A percentile compares a stretch with the other conserved stretches of the same genome.
Conservation (phyloP, 352 stramenopile species). For the Phytopythium oedochilum region DNA sequence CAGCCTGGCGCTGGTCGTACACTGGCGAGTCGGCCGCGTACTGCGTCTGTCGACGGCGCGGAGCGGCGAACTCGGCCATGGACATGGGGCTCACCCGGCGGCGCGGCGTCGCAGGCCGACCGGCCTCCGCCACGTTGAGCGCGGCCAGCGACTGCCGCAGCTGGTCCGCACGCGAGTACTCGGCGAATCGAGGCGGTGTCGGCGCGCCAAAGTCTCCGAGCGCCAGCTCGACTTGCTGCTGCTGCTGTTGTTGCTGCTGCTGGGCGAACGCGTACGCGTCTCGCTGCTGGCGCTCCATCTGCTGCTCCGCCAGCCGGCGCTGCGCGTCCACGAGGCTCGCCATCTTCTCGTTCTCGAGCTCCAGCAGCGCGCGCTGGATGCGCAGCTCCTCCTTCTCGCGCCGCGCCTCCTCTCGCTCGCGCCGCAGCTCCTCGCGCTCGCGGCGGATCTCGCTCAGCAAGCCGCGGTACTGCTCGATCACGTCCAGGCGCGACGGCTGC, state of each 20-base stretch:
- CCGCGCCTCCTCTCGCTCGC: conserved; percentile 61
- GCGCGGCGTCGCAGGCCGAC: conserved; percentile 10
- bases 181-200: conserved; percentile 1
- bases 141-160: conserved; percentile 18
- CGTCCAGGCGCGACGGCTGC: conserved; percentile 13
- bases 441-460: conserved; percentile 63
- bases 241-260: conserved; percentile 9
- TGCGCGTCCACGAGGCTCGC: conserved; percentile 54
- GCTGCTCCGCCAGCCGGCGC: conserved; percentile 48
- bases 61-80: conserved; percentile 54
- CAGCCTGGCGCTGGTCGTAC: conserved; percentile 33
- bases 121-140: conserved; percentile 15
- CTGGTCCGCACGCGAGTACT: conserved; percentile 20
- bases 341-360: conserved; percentile 79
- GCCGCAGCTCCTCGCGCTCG: conserved; percentile 66
- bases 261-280: conserved; percentile 8
- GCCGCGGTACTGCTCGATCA: conserved; percentile 62
- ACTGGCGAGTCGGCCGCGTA: conserved; percentile 31
- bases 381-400: conserved; percentile 73
- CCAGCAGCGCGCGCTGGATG: conserved; percentile 51
- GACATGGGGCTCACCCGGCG: conserved; percentile 46
- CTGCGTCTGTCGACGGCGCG: conserved; percentile 13
- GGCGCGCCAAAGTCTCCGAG: neutral
- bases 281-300: conserved; percentile 30
- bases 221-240: conserved; percentile 14